Conservation (phyloP, 73 alveolate species). For the Paramecium sonneborni region DNA sequence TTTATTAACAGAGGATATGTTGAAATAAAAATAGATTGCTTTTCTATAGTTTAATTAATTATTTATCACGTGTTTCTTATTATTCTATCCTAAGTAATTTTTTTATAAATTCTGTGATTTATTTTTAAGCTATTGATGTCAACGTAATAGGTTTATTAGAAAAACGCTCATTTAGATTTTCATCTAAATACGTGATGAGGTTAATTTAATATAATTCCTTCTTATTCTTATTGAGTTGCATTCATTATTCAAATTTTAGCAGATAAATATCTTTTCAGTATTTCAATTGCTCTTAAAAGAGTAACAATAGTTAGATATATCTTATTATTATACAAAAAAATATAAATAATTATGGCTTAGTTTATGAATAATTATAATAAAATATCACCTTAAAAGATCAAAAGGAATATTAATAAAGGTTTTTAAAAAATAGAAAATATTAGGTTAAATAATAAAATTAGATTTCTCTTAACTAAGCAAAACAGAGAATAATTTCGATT, state of each 20-base stretch:
- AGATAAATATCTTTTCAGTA: background rate
- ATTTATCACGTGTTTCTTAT: background rate
- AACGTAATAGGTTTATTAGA: background rate
- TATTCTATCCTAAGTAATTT: background rate
- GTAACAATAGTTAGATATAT: no score
- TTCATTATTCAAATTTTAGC: background rate
- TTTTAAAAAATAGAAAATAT: background rate
- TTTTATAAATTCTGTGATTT: background rate
- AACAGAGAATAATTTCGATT: background rate
- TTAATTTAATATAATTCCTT: background rate
- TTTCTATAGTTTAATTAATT: background rate
- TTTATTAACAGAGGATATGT: no score
- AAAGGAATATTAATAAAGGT: background rate
- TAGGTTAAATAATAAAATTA: background rate
- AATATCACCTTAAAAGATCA: background rate
- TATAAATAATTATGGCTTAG: background rate
- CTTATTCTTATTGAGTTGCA: background rate
- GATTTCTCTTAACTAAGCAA: background rate
- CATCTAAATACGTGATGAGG: conserved; percentile 9
- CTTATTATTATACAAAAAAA: background rate
- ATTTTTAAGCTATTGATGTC: background rate
- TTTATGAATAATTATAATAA: background rate
- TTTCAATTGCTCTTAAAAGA: background rate
- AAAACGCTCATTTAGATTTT: background rate
- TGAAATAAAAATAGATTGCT: background rate